Base-by-base conservation (phyloP, 306 rosid genomes). In the Acmispon strigosus region DNA sequence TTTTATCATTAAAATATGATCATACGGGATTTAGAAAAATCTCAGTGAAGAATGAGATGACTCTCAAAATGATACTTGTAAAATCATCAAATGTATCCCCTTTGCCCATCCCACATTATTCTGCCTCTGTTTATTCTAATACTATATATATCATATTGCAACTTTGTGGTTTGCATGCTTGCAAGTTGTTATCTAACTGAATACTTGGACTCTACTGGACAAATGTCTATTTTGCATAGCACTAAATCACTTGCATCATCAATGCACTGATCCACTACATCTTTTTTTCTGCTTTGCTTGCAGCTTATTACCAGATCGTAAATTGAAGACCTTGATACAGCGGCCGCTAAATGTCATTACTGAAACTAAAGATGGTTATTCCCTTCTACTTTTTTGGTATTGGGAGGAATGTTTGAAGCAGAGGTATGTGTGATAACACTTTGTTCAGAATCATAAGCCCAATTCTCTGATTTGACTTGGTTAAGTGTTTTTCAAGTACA, bases 341-440 rank as follows among this genome's bases (percentile, higher is more conserved):
- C 81, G 79, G 58, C 92, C 97, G 0, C 54, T 94, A 44, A 81
- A 87, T 76, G 81, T 75, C 66, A 44, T 89, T 77, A 96, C 91
- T 1, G 97, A 94, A 62, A 91, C 83, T 51, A 94, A 87, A 75
- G 99, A 94, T 73, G 99, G 99, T 24, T 58, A 91, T 75, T 91
- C 97, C 64, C 96, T 94, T 62, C 84, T 94, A 22, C 92, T 94
- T 45, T 83, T 91, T 66, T 94, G 99, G 97, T 89, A 85, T 64
- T 94, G 95, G 95, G 99, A 94, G 76, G 99, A 94, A 56, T 91
- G 96, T 80, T 78, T 94, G 90, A 94, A 94, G 87, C 91, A 86
- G 78, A 91, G 99, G 99, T 89, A 87, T 20, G 51, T 45, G 17
- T 10, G 6, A 42, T 24, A 22, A 41, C 52, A 59, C 62, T 48